Percentiles rank a stretch among this genome's conserved stretches.
Evolutionary conservation across 805 yeast species (phyloP).

Genomic region (Kazachstania africana): DNA sequence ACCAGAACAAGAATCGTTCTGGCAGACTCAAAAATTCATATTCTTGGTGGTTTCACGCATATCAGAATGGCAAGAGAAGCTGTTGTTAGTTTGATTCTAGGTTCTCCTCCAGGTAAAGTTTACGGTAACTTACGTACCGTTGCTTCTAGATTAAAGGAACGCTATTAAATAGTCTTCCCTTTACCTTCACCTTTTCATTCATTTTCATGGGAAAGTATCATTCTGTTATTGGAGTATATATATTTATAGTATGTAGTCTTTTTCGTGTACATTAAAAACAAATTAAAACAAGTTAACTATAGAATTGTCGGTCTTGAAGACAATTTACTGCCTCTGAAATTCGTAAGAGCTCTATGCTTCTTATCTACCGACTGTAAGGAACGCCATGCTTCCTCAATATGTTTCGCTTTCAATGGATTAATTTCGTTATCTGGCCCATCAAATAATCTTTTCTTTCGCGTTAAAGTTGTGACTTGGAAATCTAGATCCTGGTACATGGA

Average conservation of each 20-base stretch:
- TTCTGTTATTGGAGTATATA: background rate
- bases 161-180: constrained; percentile 64
- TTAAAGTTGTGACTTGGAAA: constrained; percentile 30
- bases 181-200: background rate
- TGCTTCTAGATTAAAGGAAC: constrained; percentile 93
- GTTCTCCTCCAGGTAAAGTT: constrained; percentile 97
- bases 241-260: background rate
- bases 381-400: constrained; percentile 85
- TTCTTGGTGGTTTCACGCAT: constrained; percentile 92
- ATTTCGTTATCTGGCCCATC: constrained; percentile 83
- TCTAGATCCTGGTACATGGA: constrained; percentile 23
- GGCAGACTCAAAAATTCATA: constrained; percentile 94
- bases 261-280: background rate
- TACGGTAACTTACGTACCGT: constrained; percentile 95
- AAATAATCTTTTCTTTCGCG: constrained; percentile 49
- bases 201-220: background rate
- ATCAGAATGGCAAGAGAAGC: constrained; percentile 98
- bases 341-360: constrained; percentile 51
- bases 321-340: constrained; percentile 45
- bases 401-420: constrained; percentile 65
- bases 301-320: constrained; percentile 26
- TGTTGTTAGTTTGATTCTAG: constrained; percentile 86
- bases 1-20: constrained; percentile 95
- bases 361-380: constrained; percentile 49
- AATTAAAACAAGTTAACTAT: constrained; percentile 6